phyloP scores from a whole-genome alignment of 225 moss, liverwort and hornwort genomes.

The Pseudisothecium myosuroides region DNA sequence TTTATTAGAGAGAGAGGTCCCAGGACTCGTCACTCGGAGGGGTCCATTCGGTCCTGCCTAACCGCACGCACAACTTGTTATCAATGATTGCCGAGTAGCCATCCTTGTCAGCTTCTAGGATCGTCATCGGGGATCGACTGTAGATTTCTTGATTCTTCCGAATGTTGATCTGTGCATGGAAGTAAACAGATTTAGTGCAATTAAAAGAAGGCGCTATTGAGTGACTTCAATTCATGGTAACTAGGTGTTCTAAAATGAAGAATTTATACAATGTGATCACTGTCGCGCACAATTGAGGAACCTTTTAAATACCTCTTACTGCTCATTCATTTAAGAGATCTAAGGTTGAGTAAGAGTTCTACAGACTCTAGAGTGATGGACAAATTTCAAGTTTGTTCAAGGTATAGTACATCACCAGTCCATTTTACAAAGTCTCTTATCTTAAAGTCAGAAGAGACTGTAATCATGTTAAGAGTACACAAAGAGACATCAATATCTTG shows the following conservation, averaged over 20 bases:
- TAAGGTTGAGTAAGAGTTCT: background rate
- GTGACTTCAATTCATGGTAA: background rate
- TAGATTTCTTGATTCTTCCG: constrained; percentile 51
- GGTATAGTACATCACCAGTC: background rate
- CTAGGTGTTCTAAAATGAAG: background rate
- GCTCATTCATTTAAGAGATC: background rate
- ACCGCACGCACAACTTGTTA: constrained; percentile 58
- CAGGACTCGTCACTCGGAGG: constrained; percentile 45
- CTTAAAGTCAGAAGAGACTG: background rate
- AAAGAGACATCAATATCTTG: background rate
- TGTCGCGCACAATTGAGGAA: background rate
- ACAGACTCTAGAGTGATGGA: background rate
- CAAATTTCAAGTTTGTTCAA: background rate
- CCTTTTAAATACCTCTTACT: background rate
- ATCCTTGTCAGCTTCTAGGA: constrained; percentile 55
- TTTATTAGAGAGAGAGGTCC: constrained; percentile 31
- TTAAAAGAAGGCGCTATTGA: background rate
- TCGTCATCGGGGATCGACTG: constrained; percentile 52
- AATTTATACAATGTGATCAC: background rate
- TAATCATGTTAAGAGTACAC: background rate
- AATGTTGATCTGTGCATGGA: constrained; percentile 36
- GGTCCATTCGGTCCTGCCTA: constrained; percentile 66
- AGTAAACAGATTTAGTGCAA: background rate
- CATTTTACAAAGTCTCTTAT: background rate
- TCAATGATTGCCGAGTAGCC: constrained; percentile 78